Percentiles rank a stretch among this genome's conserved stretches.
Conservation (phyloP, 257 asterid genomes). For the Solanum etuberosum region DNA sequence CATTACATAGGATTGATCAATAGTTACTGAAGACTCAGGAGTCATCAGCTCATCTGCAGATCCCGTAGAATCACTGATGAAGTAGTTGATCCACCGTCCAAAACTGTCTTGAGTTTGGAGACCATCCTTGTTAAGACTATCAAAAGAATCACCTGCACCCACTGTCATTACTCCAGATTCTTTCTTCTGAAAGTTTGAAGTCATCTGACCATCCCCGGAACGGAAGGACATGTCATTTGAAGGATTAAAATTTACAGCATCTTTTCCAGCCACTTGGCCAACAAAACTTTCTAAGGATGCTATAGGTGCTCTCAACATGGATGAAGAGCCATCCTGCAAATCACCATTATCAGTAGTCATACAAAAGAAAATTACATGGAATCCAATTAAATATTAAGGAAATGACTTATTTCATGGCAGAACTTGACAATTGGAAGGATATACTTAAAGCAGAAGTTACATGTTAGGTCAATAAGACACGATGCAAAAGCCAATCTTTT, state of each 20-base stretch:
- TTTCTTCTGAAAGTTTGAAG: constrained; percentile 22
- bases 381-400: not conserved
- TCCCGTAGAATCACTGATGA: constrained; percentile 49
- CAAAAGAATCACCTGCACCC: constrained; percentile 19
- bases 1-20: constrained; percentile 12
- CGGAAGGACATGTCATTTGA: constrained; percentile 26
- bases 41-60: constrained; percentile 26
- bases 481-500: not conserved
- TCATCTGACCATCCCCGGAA: constrained; percentile 21
- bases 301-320: constrained; percentile 23
- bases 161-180: constrained; percentile 23
- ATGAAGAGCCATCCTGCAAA: constrained; percentile 35
- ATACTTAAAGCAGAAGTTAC: not conserved
- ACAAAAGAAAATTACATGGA: not conserved
- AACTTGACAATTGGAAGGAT: not conserved
- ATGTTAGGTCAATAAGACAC: not conserved
- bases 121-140: constrained; percentile 24
- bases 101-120: constrained; percentile 60
- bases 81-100: constrained; percentile 50
- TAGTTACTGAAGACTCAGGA: constrained; percentile 23
- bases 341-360: constrained; percentile 1
- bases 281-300: constrained; percentile 26
- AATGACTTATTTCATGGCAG: not conserved
- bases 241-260: constrained; percentile 14
- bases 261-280: constrained; percentile 26